Conservation (phyloP, 331 rosid genomes). For the Spiraea crenata region DNA sequence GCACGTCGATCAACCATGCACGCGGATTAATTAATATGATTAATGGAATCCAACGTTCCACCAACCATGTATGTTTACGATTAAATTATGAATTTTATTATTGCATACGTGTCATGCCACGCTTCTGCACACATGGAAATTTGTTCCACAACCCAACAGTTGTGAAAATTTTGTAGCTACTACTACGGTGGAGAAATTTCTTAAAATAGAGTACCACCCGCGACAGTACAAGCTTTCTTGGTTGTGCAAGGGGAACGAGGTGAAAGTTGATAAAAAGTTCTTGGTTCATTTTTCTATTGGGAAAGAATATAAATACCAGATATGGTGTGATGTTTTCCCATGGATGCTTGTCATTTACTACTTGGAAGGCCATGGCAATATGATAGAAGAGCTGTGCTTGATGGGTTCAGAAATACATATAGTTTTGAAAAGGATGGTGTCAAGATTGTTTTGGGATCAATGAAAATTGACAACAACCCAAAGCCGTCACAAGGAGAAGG, state of each 20-base stretch:
- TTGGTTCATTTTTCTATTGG: neutral
- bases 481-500: neutral
- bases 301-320: neutral
- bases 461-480: neutral
- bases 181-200: neutral
- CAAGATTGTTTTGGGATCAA: neutral
- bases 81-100: too few species aligned
- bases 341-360: constrained; percentile 11
- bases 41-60: too few species aligned
- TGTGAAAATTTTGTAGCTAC: neutral
- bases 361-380: neutral
- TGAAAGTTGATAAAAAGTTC: neutral
- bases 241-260: neutral
- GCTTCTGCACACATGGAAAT: too few species aligned
- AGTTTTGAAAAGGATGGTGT: neutral
- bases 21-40: too few species aligned
- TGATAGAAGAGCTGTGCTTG: neutral
- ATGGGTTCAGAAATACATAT: neutral
- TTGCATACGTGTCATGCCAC: too few species aligned
- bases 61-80: too few species aligned
- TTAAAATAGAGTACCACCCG: neutral
- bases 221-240: neutral
- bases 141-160: too few species aligned
- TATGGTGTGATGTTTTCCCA: constrained; percentile 5
- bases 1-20: too few species aligned